These are phyloP conservation scores for Polysphondylium violaceum DNA, from an alignment of 78 protist genomes.

Conservation along the genomic window DNA sequence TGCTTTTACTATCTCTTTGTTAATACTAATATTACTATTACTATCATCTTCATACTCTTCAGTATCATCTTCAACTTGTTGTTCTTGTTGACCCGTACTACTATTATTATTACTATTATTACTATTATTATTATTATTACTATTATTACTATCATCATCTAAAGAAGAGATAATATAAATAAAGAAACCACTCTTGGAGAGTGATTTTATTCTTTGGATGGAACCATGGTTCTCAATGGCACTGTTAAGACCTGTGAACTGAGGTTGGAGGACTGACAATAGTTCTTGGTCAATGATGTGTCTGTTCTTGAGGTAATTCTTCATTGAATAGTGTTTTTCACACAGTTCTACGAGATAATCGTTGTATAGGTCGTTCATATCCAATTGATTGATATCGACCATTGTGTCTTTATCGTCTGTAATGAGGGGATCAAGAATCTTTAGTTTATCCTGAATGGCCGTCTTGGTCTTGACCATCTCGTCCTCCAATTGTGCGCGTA, in stretches of 20 bases:
- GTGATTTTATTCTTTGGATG: background rate
- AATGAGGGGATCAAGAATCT: conserved; percentile 10
- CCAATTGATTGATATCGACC: no score
- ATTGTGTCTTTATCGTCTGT: no score
- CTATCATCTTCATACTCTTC: no score
- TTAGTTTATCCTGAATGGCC: conserved; percentile 20
- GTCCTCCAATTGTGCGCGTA: conserved; percentile 7
- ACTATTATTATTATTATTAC: background rate
- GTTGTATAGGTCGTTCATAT: no score
- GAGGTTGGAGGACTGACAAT: background rate
- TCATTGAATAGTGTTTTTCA: conserved; percentile 14
- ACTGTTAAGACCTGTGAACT: background rate
- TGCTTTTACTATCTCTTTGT: background rate
- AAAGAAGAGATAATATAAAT: conserved; percentile 9
- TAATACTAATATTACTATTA: background rate
- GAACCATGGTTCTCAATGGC: conserved; percentile 20
- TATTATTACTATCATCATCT: background rate
- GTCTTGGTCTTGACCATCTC: background rate
- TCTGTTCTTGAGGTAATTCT: background rate
- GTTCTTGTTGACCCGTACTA: no score
- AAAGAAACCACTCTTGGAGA: conserved; percentile 15
- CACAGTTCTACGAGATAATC: conserved; percentile 18
- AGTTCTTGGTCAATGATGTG: background rate
- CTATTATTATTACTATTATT: conserved; percentile 2
- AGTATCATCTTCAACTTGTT: no score